Base-by-base conservation (phyloP, 1,139 yeast genomes). In the Blastobotrys petasosporus region DNA sequence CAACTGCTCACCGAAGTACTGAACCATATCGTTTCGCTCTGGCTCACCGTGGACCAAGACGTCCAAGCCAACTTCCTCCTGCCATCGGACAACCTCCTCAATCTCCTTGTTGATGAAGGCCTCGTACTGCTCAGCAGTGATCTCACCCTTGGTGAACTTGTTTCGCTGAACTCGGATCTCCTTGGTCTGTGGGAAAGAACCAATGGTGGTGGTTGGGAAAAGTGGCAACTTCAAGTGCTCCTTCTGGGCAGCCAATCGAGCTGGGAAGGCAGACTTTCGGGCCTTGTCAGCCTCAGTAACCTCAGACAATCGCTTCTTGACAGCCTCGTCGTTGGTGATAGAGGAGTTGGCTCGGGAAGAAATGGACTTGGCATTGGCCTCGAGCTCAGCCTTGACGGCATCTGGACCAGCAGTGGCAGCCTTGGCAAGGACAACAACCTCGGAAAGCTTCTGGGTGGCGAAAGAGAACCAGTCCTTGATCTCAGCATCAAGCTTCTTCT, bases 21-120 rank as follows among this genome's bases (percentile, higher is more conserved):
- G 98, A 66, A 92, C 98, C 98, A 92, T 92, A 78, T 92, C 98
- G 77, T 92, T 92, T 83, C 98, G 86, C 81, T 94, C 98, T 73
- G 98, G 98, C 78, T 92, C 98, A 79, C 98, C 98, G 75, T 92
- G 98, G 59, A 92, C 98, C 63, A 90, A 79, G 62, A 92, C 98
- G 69, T 92, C 98, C 67, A 92, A 82, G 62, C 95, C 98, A 66
- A 90, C 80, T 71, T 92, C 96, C 76, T 92, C 98, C 80, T 92
- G 98, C 94, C 92, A 92, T 77, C 86, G 85, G 73, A 92, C 87
- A 65, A 90, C 97, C 54, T 77, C 80, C 70, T 85, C 94, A 64
- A 92, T 92, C 79, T 92, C 97, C 76, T 88, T 78, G 77, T 92
- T 86, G 73, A 92, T 92, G 80, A 92, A 92, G 66, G 81, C 74